Conservation (phyloP, 371 early-diverging fungal species). For the Saksenaea oblongispora region DNA sequence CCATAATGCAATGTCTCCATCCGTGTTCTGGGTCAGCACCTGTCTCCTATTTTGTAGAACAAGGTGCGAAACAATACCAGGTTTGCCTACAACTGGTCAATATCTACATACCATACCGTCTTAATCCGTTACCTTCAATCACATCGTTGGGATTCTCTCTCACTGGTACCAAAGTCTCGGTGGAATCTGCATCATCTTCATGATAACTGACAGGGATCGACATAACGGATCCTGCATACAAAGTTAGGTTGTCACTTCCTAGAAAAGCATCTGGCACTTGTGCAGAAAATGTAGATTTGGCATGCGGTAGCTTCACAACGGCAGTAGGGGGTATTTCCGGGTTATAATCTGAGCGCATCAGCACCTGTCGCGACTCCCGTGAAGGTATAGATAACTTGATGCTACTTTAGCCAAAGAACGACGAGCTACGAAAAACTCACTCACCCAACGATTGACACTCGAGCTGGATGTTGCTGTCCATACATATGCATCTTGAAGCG, state of each 20-base stretch:
- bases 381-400: conserved; percentile 61
- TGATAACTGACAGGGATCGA: conserved; percentile 54
- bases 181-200: conserved; percentile 43
- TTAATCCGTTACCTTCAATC: conserved; percentile 30
- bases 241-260: conserved; percentile 37
- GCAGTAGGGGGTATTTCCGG: conserved; percentile 45
- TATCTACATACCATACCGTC: not conserved
- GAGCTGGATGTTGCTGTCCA: conserved; percentile 93
- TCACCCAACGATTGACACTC: conserved; percentile 83
- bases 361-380: conserved; percentile 37
- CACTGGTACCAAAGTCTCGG: conserved; percentile 42
- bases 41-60: conserved; percentile 85
- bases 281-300: conserved; percentile 27
- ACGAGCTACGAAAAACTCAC: not conserved
- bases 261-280: conserved; percentile 37
- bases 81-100: conserved; percentile 45
- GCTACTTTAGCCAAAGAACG: not conserved
- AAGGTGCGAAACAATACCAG: conserved; percentile 66
- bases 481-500: conserved; percentile 77
- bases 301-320: conserved; percentile 42
- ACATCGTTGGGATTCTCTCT: conserved; percentile 38
- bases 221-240: conserved; percentile 52
- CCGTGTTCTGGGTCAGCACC: conserved; percentile 85
- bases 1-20: conserved; percentile 85
- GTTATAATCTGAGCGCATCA: conserved; percentile 50